Conservation (phyloP, 139 green algal genomes). For the Chlamydomonas asymmetrica region DNA sequence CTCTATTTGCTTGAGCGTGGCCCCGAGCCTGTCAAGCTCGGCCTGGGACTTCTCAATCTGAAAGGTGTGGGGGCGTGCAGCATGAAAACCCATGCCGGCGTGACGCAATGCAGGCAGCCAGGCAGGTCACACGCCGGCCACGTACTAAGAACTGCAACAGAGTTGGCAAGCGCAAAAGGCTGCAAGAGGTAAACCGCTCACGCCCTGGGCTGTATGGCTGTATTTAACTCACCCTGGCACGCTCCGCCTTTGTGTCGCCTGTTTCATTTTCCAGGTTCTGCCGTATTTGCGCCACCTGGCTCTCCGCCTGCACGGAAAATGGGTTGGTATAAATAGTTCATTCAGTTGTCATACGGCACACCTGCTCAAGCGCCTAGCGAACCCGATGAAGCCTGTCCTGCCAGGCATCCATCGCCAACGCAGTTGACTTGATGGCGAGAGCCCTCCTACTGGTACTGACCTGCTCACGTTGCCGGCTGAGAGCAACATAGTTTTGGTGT, state of each 20-base stretch:
- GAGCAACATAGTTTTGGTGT: conserved; percentile 62
- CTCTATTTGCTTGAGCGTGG: conserved; percentile 71
- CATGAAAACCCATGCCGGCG: no score
- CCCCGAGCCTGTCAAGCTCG: conserved; percentile 76
- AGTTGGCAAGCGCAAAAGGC: no score
- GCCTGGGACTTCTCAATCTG: conserved; percentile 71
- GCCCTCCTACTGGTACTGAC: neutral
- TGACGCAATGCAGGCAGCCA: no score
- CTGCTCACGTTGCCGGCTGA: conserved; percentile 45
- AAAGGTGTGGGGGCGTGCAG: no score
- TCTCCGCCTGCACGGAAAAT: conserved; percentile 59
- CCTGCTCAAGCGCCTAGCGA: no score
- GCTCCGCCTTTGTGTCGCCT: conserved; percentile 39
- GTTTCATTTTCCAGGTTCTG: conserved; percentile 33
- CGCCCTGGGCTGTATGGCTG: no score
- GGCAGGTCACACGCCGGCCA: no score
- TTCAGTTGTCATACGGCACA: neutral
- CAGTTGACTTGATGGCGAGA: neutral
- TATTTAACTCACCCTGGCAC: conserved; percentile 28
- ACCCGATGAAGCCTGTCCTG: no score
- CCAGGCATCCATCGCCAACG: no score
- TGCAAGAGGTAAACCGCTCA: no score
- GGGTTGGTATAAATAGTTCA: no score
- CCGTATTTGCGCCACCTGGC: conserved; percentile 51
- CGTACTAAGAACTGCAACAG: no score